phyloP scores from a whole-genome alignment of 2,329 filamentous ascomycete genomes.

The Neopestalotiopsis clavispora region DNA sequence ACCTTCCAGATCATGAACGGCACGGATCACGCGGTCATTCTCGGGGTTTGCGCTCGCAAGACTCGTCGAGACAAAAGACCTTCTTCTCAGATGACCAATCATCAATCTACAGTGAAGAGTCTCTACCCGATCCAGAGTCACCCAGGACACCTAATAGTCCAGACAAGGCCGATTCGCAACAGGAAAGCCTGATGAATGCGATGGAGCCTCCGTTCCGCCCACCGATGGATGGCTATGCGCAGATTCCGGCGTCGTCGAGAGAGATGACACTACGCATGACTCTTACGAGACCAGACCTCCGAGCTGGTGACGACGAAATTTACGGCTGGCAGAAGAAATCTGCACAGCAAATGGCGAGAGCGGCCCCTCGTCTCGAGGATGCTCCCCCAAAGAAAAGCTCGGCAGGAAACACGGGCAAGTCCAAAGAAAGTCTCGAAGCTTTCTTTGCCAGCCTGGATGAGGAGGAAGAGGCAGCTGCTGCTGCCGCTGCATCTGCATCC shows the following conservation, averaged over 20 bases:
- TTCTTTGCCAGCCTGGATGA: conserved; percentile 60
- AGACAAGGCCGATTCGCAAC: conserved; percentile 41
- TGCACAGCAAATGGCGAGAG: conserved; percentile 36
- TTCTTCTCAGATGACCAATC: conserved; percentile 54
- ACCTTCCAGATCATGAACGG: conserved; percentile 27
- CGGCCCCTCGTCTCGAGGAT: conserved; percentile 37
- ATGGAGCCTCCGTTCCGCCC: not conserved
- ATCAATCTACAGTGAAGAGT: conserved; percentile 62
- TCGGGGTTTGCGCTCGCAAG: conserved; percentile 36
- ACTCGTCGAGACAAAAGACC: conserved; percentile 54
- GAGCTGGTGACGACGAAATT: conserved; percentile 73
- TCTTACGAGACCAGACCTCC: conserved; percentile 84
- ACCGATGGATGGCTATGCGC: conserved; percentile 49
- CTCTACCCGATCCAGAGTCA: conserved; percentile 63
- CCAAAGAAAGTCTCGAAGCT: conserved; percentile 59
- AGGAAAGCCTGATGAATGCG: conserved; percentile 33
- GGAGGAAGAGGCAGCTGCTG: conserved; percentile 32
- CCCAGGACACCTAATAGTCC: conserved; percentile 59
- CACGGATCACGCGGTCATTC: conserved; percentile 26
- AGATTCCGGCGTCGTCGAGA: conserved; percentile 63
- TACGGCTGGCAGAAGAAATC: conserved; percentile 68
- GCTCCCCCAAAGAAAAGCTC: not conserved
- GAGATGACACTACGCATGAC: conserved; percentile 99
- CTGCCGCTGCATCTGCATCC: conserved; percentile 39
- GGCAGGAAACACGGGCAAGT: conserved; percentile 35